These are phyloP conservation scores for Primulina eburnea DNA, from an alignment of 257 asterid genomes.

Conservation along the genomic window DNA sequence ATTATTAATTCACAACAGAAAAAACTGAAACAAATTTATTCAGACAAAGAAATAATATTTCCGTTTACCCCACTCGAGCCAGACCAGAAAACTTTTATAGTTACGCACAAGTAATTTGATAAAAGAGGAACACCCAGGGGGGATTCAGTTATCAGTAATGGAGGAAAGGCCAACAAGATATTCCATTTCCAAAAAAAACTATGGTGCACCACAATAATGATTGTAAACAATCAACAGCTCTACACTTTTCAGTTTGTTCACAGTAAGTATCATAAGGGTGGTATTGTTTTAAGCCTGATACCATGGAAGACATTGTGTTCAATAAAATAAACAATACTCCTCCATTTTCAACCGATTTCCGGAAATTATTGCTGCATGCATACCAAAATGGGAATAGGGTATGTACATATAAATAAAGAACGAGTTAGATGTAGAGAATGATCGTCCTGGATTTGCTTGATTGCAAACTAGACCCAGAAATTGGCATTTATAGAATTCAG, in stretches of 20 bases:
- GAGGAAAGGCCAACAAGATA: neutral
- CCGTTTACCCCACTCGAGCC: conserved; percentile 5
- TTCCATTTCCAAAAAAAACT: neutral
- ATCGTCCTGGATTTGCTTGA: neutral
- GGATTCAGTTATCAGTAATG: neutral
- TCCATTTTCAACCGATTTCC: neutral
- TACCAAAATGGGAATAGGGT: neutral
- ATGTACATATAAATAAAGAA: neutral
- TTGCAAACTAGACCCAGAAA: neutral
- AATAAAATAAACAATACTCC: neutral
- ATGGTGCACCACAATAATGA: conserved; percentile 2
- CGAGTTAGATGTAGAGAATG: neutral
- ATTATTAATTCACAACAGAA: neutral
- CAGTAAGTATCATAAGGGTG: neutral
- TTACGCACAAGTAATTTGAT: neutral
- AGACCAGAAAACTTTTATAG: conserved; percentile 4
- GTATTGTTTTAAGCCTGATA: neutral
- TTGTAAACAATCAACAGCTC: neutral
- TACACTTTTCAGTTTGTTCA: neutral
- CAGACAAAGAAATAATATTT: neutral
- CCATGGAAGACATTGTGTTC: neutral
- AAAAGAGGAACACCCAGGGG: conserved; percentile 2
- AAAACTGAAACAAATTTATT: conserved; percentile 17
- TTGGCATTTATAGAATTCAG: neutral
- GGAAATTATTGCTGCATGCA: neutral